Conservation (phyloP, 2,329 filamentous ascomycete species). For the Monosporascus sp. region DNA sequence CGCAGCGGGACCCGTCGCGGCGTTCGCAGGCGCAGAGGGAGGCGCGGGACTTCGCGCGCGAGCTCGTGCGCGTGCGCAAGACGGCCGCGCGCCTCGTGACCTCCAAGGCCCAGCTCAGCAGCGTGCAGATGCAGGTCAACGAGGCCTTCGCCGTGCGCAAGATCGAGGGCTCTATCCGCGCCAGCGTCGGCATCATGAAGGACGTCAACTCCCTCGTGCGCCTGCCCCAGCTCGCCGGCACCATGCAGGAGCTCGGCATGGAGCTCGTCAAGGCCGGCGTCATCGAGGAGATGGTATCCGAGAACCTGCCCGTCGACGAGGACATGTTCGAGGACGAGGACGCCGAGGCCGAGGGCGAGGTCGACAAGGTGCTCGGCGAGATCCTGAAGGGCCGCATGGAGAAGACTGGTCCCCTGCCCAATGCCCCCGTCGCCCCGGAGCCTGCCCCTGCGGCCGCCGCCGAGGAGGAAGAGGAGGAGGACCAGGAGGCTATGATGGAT, state of each 20-base stretch:
- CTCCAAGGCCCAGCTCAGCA: slow-evolving; percentile 84
- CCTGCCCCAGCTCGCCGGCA: slow-evolving; percentile 79
- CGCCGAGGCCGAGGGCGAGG: slow-evolving; percentile 70
- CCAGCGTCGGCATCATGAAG: slow-evolving; percentile 90
- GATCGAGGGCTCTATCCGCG: slow-evolving; percentile 87
- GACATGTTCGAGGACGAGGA: slow-evolving; percentile 69
- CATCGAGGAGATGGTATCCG: slow-evolving; percentile 95
- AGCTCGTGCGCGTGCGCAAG: slow-evolving; percentile 78
- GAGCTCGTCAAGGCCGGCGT: slow-evolving; percentile 94
- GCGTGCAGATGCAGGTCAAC: slow-evolving; percentile 95
- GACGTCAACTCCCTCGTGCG: slow-evolving; percentile 84
- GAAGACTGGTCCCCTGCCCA: slow-evolving; percentile 52
- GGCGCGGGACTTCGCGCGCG: slow-evolving; percentile 80
- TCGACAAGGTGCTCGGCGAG: slow-evolving; percentile 89
- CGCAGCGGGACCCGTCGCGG: slow-evolving; percentile 72
- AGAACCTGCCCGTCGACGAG: slow-evolving; percentile 72
- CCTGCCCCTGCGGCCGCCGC: slow-evolving; percentile 46
- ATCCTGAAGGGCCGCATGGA: slow-evolving; percentile 78
- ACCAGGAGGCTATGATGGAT: slow-evolving; percentile 83
- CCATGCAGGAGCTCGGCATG: slow-evolving; percentile 80
- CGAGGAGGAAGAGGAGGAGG: slow-evolving; percentile 69
- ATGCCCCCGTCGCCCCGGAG: slow-evolving; percentile 47
- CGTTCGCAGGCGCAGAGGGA: slow-evolving; percentile 75
- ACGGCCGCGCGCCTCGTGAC: slow-evolving; percentile 71
- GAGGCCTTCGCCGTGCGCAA: slow-evolving; percentile 93